Evolutionary conservation across 2,329 filamentous ascomycete genomes (phyloP).

Genomic region (Penicillium sp.): DNA sequence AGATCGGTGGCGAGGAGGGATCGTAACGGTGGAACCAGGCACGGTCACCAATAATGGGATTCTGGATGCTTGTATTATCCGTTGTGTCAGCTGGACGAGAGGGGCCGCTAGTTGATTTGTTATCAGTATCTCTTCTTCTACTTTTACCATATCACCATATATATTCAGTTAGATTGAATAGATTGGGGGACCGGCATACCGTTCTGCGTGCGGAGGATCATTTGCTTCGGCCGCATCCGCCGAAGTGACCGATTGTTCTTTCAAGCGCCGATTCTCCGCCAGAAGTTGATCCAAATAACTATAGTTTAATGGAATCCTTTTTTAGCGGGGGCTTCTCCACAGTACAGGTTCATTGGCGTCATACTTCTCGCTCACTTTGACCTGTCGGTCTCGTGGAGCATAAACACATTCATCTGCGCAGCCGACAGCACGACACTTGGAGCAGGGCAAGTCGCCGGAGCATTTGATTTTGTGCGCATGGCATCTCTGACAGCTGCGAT

Average conservation of each 20-base stretch:
- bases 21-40: constrained; percentile 44
- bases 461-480: constrained; percentile 54
- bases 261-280: constrained; percentile 38
- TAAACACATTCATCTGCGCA: constrained; percentile 46
- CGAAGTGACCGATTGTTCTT: constrained; percentile 34
- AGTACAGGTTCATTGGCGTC: neutral
- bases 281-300: constrained; percentile 38
- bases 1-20: constrained; percentile 41
- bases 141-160: neutral
- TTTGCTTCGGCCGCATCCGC: constrained; percentile 27
- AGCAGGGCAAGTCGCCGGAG: constrained; percentile 50
- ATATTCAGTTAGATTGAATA: neutral
- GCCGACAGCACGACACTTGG: constrained; percentile 44
- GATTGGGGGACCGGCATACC: constrained; percentile 9
- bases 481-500: constrained; percentile 45
- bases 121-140: neutral
- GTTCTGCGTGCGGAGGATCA: constrained; percentile 18
- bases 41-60: constrained; percentile 40
- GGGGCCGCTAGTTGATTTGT: constrained; percentile 5
- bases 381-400: constrained; percentile 47
- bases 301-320: neutral
- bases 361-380: constrained; percentile 46
- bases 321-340: neutral
- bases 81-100: constrained; percentile 26
- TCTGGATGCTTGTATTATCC: constrained; percentile 37